Conservation (phyloP, 148 eudicot species). For the Chenopodium album region DNA sequence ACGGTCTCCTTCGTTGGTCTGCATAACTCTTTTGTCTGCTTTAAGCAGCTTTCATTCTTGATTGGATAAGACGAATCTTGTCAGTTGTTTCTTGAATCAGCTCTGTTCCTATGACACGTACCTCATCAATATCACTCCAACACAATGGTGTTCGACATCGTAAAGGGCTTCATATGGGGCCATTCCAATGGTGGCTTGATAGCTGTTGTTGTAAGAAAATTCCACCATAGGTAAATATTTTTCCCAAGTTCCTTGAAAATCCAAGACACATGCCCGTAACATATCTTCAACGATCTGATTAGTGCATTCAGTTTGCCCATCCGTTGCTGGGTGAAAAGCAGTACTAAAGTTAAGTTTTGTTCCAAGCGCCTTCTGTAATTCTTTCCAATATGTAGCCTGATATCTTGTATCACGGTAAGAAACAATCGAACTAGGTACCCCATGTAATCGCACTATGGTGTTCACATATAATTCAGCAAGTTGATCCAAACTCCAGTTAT, state of each 20-base stretch:
- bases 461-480: neutral
- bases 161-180: no score
- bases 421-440: neutral
- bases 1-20: neutral
- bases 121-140: no score
- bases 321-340: neutral
- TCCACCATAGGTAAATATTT: no score
- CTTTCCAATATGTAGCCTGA: neutral
- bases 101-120: no score
- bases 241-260: neutral
- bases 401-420: neutral
- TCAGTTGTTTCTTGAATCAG: neutral
- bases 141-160: no score
- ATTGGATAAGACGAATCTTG: no score
- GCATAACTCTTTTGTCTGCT: no score
- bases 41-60: no score
- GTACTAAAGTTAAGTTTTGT: neutral
- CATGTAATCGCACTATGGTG: neutral
- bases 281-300: neutral
- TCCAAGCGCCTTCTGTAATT: neutral
- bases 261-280: neutral
- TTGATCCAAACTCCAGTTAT: neutral
- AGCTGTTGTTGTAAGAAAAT: no score
- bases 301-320: neutral
- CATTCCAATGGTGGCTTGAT: no score